These are phyloP conservation scores for Chlorella sp. DNA, from an alignment of 139 green algal genomes.

Conservation along the genomic window DNA sequence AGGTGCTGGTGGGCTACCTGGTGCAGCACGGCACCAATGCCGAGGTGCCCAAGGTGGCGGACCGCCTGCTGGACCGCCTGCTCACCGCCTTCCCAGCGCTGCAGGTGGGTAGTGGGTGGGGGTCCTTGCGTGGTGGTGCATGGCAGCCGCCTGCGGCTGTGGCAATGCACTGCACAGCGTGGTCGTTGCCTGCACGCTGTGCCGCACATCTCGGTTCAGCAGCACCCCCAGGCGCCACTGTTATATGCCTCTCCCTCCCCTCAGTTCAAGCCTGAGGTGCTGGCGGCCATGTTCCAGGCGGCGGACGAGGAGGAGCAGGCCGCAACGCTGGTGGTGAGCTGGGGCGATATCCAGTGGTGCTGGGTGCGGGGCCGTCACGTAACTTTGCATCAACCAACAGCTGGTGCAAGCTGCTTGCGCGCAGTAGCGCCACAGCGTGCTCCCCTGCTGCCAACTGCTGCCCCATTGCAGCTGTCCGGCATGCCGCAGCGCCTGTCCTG, in stretches of 20 bases:
- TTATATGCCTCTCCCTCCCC: conserved; percentile 2
- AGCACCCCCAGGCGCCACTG: too few relatives aligned
- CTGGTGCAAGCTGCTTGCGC: background rate
- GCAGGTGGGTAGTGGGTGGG: background rate
- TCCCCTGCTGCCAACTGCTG: background rate
- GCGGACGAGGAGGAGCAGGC: conserved; percentile 15
- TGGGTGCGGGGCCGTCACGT: background rate
- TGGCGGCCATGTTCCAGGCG: conserved; percentile 28
- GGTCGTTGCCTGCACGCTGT: too few relatives aligned
- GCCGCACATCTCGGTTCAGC: too few relatives aligned
- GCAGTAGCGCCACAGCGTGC: background rate
- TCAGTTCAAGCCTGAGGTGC: conserved; percentile 35
- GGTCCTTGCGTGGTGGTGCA: background rate
- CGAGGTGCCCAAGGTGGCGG: conserved; percentile 24
- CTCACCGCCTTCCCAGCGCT: conserved; percentile 6
- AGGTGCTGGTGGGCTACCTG: conserved; percentile 37
- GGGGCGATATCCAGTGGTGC: too few relatives aligned
- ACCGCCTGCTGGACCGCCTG: conserved; percentile 30
- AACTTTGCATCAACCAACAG: background rate
- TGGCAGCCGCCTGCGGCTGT: too few relatives aligned
- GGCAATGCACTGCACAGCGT: too few relatives aligned
- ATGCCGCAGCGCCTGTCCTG: conserved; percentile 1
- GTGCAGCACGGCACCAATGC: conserved; percentile 30
- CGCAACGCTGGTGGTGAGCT: background rate
- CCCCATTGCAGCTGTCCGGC: background rate